Percentiles rank a stretch among this genome's conserved stretches.
These are phyloP conservation scores for Cercospora sp. DNA, from an alignment of 2,329 filamentous ascomycete genomes.

Conservation along the genomic window DNA sequence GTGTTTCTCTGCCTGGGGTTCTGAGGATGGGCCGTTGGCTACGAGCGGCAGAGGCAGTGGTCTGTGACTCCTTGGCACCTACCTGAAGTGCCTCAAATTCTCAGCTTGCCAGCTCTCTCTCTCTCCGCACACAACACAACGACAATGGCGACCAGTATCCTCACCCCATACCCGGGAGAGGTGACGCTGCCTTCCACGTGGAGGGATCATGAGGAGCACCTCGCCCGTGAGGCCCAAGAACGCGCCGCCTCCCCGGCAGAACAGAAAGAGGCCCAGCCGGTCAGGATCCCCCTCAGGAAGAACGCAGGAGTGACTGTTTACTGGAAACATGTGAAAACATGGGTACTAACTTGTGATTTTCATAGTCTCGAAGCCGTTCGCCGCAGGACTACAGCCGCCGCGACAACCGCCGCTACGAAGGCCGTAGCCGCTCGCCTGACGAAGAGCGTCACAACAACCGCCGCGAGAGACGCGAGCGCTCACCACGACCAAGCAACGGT, in stretches of 20 bases:
- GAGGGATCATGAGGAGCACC: no score
- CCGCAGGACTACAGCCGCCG: constrained; percentile 41
- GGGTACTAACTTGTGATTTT: not conserved
- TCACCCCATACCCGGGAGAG: no score
- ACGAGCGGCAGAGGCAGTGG: not conserved
- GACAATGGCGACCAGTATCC: not conserved
- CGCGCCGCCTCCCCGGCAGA: no score
- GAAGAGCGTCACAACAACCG: constrained; percentile 41
- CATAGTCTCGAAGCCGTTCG: constrained; percentile 6
- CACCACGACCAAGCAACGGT: constrained; percentile 83
- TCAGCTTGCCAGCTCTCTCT: not conserved
- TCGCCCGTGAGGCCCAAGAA: no score
- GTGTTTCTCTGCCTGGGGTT: not conserved
- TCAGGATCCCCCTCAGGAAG: not conserved
- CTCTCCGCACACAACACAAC: not conserved
- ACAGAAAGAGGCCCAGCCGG: not conserved
- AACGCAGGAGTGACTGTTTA: constrained; percentile 2
- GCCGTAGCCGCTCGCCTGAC: constrained; percentile 28
- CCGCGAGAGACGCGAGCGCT: constrained; percentile 52
- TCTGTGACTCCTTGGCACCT: not conserved
- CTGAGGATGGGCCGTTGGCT: not conserved
- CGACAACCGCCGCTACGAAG: constrained; percentile 53
- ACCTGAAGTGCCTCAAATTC: not conserved
- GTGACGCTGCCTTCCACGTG: no score
- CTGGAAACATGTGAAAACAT: not conserved